These are phyloP conservation scores for Aspergillus arachidicola DNA, from an alignment of 2,329 filamentous ascomycete genomes.

Conservation along the genomic window DNA sequence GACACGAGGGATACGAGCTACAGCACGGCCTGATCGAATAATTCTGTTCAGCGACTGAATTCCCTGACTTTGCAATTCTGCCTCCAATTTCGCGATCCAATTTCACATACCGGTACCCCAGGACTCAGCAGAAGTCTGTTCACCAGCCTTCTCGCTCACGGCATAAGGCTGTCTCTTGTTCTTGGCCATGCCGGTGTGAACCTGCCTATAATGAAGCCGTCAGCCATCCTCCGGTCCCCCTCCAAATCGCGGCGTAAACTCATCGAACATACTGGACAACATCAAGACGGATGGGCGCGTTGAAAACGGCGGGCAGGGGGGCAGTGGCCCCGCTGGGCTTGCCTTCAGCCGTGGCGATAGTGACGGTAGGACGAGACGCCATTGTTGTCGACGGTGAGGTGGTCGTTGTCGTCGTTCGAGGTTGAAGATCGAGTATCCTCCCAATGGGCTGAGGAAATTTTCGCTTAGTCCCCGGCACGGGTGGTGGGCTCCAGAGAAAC, in stretches of 20 bases:
- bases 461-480: slow-evolving; percentile 41
- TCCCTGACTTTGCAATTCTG: not conserved
- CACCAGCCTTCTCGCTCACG: slow-evolving; percentile 99
- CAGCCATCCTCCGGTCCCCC: slow-evolving; percentile 30
- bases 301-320: slow-evolving; percentile 95
- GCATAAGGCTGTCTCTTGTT: slow-evolving; percentile 99
- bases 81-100: slow-evolving; percentile 15
- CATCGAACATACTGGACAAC: slow-evolving; percentile 81
- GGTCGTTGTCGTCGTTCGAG: slow-evolving; percentile 43
- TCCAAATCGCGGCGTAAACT: slow-evolving; percentile 14
- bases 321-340: slow-evolving; percentile 84
- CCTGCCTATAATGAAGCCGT: slow-evolving; percentile 53
- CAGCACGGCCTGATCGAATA: slow-evolving; percentile 76
- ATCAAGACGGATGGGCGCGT: slow-evolving; percentile 94
- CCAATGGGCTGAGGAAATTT: slow-evolving; percentile 44
- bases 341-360: slow-evolving; percentile 96
- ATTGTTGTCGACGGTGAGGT: slow-evolving; percentile 60
- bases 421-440: slow-evolving; percentile 39
- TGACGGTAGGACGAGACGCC: slow-evolving; percentile 96
- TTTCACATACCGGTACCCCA: slow-evolving; percentile 91
- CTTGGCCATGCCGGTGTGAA: slow-evolving; percentile 99
- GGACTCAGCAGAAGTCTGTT: slow-evolving; percentile 99
- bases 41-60: slow-evolving; percentile 14
- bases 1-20: slow-evolving; percentile 99
- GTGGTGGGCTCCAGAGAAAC: slow-evolving; percentile 32